Evolutionary conservation across 2,329 filamentous ascomycete species (phyloP).

Genomic region (Fusarium verticillioides): DNA sequence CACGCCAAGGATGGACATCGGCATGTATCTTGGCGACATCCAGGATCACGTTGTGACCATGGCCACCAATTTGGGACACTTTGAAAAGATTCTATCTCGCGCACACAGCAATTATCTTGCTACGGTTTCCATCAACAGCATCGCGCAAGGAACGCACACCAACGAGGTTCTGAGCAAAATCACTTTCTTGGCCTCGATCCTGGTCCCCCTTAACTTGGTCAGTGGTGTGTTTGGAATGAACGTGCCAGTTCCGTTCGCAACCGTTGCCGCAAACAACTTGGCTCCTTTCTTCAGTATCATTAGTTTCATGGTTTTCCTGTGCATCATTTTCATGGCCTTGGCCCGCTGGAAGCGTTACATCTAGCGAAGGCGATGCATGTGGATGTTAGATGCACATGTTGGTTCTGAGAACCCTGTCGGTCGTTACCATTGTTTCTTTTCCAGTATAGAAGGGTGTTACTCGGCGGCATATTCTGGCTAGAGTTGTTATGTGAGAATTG

Average conservation of each 20-base stretch:
- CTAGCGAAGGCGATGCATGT: constrained; percentile 59
- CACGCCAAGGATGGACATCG: constrained; percentile 95
- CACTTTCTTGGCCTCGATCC: constrained; percentile 90
- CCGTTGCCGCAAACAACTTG: constrained; percentile 59
- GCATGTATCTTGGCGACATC: constrained; percentile 95
- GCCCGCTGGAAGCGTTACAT: constrained; percentile 62
- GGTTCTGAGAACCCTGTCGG: neutral
- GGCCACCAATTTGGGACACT: constrained; percentile 95
- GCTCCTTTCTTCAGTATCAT: constrained; percentile 40
- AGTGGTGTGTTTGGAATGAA: constrained; percentile 93
- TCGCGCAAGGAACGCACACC: constrained; percentile 85
- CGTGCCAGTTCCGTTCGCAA: constrained; percentile 75
- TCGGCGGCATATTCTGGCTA: constrained; percentile 23
- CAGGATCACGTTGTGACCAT: constrained; percentile 99
- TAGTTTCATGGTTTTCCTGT: constrained; percentile 63
- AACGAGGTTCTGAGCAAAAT: constrained; percentile 95
- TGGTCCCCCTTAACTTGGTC: constrained; percentile 95
- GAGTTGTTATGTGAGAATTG: constrained; percentile 7
- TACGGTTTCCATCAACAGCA: constrained; percentile 91
- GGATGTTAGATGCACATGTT: constrained; percentile 14
- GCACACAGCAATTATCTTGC: constrained; percentile 97
- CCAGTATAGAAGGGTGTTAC: constrained; percentile 30
- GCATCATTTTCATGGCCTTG: constrained; percentile 56
- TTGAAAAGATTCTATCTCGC: constrained; percentile 96
- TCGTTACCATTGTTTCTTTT: constrained; percentile 20